Conservation (phyloP, 345 rosid genomes). For the Bruguiera gymnorhiza region DNA sequence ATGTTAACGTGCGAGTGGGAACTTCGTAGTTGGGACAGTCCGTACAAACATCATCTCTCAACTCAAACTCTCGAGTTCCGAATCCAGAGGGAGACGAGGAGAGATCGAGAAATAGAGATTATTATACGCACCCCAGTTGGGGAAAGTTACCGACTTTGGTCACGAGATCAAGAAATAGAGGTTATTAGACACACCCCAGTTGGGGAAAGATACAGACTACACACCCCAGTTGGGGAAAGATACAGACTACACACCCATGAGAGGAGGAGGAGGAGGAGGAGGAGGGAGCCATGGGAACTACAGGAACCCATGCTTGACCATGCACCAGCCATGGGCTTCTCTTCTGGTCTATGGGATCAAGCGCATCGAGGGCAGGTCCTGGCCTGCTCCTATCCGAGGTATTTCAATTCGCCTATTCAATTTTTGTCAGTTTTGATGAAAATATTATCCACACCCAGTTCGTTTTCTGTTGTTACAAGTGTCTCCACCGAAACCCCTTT, state of each 20-base stretch:
- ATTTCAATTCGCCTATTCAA: neutral
- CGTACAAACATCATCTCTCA: too few relatives aligned
- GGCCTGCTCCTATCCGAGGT: constrained; percentile 92
- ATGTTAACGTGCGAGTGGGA: too few relatives aligned
- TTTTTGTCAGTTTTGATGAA: neutral
- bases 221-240: too few relatives aligned
- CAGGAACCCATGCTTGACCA: constrained; percentile 76
- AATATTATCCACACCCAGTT: neutral
- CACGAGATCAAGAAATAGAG: too few relatives aligned
- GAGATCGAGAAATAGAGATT: too few relatives aligned
- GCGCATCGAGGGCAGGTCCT: constrained; percentile 90
- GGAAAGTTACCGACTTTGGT: neutral
- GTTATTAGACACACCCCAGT: neutral
- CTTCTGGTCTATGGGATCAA: constrained; percentile 79
- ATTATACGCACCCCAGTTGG: neutral
- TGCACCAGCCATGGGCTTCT: constrained; percentile 99
- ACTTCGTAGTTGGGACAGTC: too few relatives aligned
- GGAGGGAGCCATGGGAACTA: constrained; percentile 54
- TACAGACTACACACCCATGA: neutral
- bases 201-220: neutral
- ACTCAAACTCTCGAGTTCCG: too few relatives aligned
- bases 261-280: constrained; percentile 13
- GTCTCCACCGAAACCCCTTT: neutral
- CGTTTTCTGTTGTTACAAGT: neutral
- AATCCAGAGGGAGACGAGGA: too few relatives aligned